phyloP scores from a whole-genome alignment of 805 yeast species.

The Ogataea nonfermentans region DNA sequence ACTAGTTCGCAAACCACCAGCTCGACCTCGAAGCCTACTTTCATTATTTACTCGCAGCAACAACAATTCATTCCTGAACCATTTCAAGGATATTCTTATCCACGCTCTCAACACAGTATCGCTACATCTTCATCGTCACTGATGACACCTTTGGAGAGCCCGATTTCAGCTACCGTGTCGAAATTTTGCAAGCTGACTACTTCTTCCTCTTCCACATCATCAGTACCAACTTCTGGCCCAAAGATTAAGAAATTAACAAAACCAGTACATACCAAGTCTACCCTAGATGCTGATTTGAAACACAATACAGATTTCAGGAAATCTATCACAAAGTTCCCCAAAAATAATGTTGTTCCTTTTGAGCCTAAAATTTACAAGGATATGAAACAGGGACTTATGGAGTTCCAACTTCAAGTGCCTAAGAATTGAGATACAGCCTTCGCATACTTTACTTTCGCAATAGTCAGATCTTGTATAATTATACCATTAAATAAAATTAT shows the following conservation, averaged over 20 bases:
- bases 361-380: constrained; percentile 30
- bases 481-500: no score
- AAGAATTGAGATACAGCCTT: constrained; percentile 1
- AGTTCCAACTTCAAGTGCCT: constrained; percentile 31
- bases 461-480: no score
- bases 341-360: constrained; percentile 26
- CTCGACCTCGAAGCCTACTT: constrained; percentile 10
- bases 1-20: constrained; percentile 10
- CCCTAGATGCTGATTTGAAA: constrained; percentile 12
- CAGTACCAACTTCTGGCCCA: not conserved
- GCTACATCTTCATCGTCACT: constrained; percentile 6
- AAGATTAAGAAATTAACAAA: constrained; percentile 1
- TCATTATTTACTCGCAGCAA: constrained; percentile 17
- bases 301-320: constrained; percentile 28
- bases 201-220: constrained; percentile 9
- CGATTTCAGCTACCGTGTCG: constrained; percentile 23
- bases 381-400: constrained; percentile 34
- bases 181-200: constrained; percentile 22
- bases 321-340: constrained; percentile 34
- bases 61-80: constrained; percentile 1
- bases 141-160: constrained; percentile 17
- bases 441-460: not conserved
- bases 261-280: not conserved
- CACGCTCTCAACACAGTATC: constrained; percentile 6
- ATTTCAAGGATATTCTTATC: not conserved